A percentile compares a stretch with the other conserved stretches of the same genome.
These are phyloP conservation scores for Penicillium soppii DNA, from an alignment of 495 filamentous ascomycete genomes.

Conservation along the genomic window DNA sequence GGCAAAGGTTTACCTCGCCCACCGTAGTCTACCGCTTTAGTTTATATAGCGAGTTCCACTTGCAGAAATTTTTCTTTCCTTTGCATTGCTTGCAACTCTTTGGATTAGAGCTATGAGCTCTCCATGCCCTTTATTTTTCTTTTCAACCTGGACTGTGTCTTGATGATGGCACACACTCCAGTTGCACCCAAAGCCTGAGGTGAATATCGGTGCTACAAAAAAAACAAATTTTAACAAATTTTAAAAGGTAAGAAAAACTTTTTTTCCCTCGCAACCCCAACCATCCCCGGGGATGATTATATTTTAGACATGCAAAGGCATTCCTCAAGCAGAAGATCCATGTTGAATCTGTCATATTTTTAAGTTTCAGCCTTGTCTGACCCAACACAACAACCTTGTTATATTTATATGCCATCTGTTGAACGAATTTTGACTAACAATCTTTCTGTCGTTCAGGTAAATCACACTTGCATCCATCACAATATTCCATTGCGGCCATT, in stretches of 20 bases:
- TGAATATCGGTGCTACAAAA: neutral
- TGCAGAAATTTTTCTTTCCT: slow-evolving; percentile 42
- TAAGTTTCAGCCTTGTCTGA: slow-evolving; percentile 99
- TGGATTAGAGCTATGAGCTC: slow-evolving; percentile 14
- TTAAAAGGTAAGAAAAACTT: slow-evolving; percentile 57
- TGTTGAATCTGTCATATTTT: slow-evolving; percentile 77
- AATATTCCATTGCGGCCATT: slow-evolving; percentile 13
- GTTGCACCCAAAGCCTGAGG: neutral
- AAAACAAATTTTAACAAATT: slow-evolving; percentile 1
- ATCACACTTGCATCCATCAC: slow-evolving; percentile 32
- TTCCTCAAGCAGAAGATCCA: slow-evolving; percentile 92
- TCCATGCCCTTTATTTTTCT: slow-evolving; percentile 11
- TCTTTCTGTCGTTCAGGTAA: slow-evolving; percentile 53
- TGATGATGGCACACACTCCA: slow-evolving; percentile 8
- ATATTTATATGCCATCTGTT: slow-evolving; percentile 21
- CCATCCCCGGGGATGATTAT: slow-evolving; percentile 69
- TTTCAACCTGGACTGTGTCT: slow-evolving; percentile 9
- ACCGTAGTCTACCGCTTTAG: slow-evolving; percentile 11
- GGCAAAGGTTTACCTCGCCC: neutral
- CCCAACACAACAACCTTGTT: slow-evolving; percentile 26
- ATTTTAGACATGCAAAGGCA: slow-evolving; percentile 80
- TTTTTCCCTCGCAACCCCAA: slow-evolving; percentile 21
- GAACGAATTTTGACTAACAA: slow-evolving; percentile 42
- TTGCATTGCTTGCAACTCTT: slow-evolving; percentile 22
- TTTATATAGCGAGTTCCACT: slow-evolving; percentile 30